Evolutionary conservation across 352 stramenopile species (phyloP).

Genomic region (Globisporangium parvum): DNA sequence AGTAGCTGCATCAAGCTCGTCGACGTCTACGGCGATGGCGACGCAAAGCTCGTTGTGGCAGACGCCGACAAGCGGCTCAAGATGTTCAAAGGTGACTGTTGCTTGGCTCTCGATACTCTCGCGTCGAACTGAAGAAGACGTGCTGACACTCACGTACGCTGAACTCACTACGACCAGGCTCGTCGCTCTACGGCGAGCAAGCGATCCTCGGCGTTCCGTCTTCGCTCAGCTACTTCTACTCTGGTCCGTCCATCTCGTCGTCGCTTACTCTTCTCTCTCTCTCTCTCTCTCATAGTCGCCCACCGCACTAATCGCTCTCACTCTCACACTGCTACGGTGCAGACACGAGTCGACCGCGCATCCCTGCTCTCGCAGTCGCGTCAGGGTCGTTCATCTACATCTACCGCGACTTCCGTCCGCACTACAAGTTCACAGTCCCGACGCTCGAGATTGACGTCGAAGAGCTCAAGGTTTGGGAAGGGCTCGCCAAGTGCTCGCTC

Average conservation of each 20-base stretch:
- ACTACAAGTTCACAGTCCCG: slow-evolving; percentile 89
- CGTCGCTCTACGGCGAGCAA: slow-evolving; percentile 73
- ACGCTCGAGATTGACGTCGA: slow-evolving; percentile 65
- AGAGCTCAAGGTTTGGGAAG: slow-evolving; percentile 69
- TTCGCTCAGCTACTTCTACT: slow-evolving; percentile 75
- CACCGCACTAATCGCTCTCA: no score
- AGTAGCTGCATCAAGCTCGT: slow-evolving; percentile 73
- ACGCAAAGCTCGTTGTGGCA: slow-evolving; percentile 72
- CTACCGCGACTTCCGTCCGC: slow-evolving; percentile 87
- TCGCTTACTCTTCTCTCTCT: neutral
- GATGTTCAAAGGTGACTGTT: slow-evolving; percentile 90
- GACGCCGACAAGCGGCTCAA: slow-evolving; percentile 80
- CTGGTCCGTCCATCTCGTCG: slow-evolving; percentile 15
- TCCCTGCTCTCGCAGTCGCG: slow-evolving; percentile 81
- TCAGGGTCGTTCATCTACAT: slow-evolving; percentile 88
- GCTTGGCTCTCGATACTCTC: no score
- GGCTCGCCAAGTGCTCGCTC: slow-evolving; percentile 57
- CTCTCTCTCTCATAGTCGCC: no score
- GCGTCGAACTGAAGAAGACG: no score
- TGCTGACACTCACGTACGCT: no score
- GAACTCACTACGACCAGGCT: no score
- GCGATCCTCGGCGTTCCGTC: slow-evolving; percentile 72
- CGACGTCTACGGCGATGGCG: slow-evolving; percentile 81
- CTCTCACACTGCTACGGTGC: neutral
- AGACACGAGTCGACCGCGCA: slow-evolving; percentile 61